Evolutionary conservation across 2,329 filamentous ascomycete species (phyloP).

Genomic region (Claviceps cyperi): DNA sequence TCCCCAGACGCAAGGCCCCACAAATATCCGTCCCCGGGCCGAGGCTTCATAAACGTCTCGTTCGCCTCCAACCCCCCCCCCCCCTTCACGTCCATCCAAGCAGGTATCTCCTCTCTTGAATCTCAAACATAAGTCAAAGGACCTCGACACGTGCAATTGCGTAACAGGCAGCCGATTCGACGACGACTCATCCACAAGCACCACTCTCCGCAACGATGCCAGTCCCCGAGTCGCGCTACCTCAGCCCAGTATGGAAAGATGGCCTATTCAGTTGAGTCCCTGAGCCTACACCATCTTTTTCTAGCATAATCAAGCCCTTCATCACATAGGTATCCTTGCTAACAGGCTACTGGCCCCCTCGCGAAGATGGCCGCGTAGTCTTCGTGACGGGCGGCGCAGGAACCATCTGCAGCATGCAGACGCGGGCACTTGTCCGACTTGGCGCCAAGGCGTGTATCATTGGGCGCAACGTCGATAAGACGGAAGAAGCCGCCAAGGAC

Average conservation of each 20-base stretch:
- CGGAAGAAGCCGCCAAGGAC: slow-evolving; percentile 62
- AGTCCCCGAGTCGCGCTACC: slow-evolving; percentile 55
- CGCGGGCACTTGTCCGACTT: slow-evolving; percentile 76
- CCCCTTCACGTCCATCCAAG: neutral
- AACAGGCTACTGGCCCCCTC: neutral
- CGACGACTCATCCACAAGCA: neutral
- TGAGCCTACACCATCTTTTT: neutral
- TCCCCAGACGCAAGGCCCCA: neutral
- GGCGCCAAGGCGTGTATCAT: slow-evolving; percentile 91
- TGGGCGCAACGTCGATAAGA: slow-evolving; percentile 80
- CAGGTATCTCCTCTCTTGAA: no score
- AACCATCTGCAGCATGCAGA: slow-evolving; percentile 87
- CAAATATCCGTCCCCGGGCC: neutral
- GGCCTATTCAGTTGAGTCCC: slow-evolving; percentile 58
- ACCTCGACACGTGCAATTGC: no score
- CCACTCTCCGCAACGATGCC: slow-evolving; percentile 35
- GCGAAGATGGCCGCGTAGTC: slow-evolving; percentile 65
- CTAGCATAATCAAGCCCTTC: neutral
- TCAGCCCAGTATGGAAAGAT: slow-evolving; percentile 76
- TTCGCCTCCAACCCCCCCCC: neutral
- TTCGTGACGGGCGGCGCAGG: slow-evolving; percentile 94
- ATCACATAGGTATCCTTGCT: neutral
- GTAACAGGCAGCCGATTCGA: no score
- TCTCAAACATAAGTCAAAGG: no score
- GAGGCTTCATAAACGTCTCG: neutral